Conservation (phyloP, 768 basidiomycete genomes). For the Boletus subparvulus region DNA sequence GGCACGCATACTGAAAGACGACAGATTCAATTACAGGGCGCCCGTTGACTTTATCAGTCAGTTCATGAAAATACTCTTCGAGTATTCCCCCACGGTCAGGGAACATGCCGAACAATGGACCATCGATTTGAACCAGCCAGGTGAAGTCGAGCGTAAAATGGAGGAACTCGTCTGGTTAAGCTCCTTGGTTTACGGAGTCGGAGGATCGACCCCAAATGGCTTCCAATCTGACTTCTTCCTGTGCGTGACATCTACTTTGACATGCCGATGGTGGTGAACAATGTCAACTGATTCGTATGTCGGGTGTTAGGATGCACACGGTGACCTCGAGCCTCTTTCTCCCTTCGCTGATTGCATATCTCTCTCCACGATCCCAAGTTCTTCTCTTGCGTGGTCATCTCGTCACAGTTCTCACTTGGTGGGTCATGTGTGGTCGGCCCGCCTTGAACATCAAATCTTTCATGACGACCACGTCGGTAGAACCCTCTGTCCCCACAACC, state of each 20-base stretch:
- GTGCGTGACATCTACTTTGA: constrained; percentile 31
- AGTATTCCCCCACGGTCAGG: constrained; percentile 2
- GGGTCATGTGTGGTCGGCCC: constrained; percentile 31
- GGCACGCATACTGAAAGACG: constrained; percentile 51
- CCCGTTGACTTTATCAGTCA: constrained; percentile 18
- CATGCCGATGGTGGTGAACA: not conserved
- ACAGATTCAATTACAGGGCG: constrained; percentile 22
- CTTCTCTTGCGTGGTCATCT: constrained; percentile 32
- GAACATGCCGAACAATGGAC: constrained; percentile 42
- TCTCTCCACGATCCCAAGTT: constrained; percentile 14
- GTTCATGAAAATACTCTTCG: constrained; percentile 13
- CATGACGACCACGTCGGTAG: constrained; percentile 23
- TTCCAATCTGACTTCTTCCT: constrained; percentile 43
- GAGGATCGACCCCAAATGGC: constrained; percentile 56
- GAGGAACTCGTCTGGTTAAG: constrained; percentile 62
- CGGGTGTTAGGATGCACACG: constrained; percentile 21
- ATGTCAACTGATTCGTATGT: not conserved
- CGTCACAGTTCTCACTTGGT: constrained; percentile 25
- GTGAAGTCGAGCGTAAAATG: constrained; percentile 52
- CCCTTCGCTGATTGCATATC: constrained; percentile 18
- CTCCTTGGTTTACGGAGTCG: constrained; percentile 52
- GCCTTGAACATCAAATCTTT: constrained; percentile 30
- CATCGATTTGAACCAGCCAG: constrained; percentile 33
- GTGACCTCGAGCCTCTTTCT: constrained; percentile 32
- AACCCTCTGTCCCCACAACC: constrained; percentile 7